Percentiles rank a stretch among this genome's conserved stretches.
These are phyloP conservation scores for Diplodia corticola DNA, from an alignment of 2,329 filamentous ascomycete species.

Conservation along the genomic window DNA sequence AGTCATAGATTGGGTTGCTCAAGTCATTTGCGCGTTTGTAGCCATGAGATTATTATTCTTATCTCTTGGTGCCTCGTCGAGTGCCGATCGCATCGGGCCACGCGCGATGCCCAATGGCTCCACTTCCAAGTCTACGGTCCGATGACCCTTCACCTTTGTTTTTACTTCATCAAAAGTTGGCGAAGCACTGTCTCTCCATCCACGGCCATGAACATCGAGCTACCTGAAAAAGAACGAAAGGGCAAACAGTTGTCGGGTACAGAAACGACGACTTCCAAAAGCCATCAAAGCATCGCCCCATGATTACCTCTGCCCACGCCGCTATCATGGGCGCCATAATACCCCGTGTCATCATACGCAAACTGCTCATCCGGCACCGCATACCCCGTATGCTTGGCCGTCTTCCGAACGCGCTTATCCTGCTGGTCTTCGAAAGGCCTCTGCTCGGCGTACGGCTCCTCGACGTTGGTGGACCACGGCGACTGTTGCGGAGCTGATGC, in stretches of 20 bases:
- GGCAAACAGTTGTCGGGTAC: too few relatives aligned
- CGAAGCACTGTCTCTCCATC: background rate
- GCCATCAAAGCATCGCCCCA: background rate
- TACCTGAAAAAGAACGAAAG: background rate
- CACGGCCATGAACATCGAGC: background rate
- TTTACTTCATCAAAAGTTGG: background rate
- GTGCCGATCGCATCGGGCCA: background rate
- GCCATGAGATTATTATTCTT: background rate
- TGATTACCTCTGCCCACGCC: background rate
- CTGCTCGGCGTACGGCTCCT: constrained; percentile 30
- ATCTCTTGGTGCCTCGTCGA: background rate
- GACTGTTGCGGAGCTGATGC: constrained; percentile 16
- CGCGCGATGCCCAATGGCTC: background rate
- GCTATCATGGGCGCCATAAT: constrained; percentile 36
- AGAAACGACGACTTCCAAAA: background rate
- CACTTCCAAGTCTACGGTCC: background rate
- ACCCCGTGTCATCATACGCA: constrained; percentile 40
- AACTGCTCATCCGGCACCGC: constrained; percentile 46
- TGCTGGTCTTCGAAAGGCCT: constrained; percentile 27
- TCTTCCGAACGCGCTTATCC: constrained; percentile 33
- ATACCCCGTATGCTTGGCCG: constrained; percentile 40
- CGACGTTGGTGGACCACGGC: constrained; percentile 29
- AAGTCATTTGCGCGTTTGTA: background rate
- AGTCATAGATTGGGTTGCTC: background rate
- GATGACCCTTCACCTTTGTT: background rate